A percentile compares a stretch with the other conserved stretches of the same genome.
Conservation (phyloP, 1,139 yeast genomes). For the Kluyveromyces sp. region DNA sequence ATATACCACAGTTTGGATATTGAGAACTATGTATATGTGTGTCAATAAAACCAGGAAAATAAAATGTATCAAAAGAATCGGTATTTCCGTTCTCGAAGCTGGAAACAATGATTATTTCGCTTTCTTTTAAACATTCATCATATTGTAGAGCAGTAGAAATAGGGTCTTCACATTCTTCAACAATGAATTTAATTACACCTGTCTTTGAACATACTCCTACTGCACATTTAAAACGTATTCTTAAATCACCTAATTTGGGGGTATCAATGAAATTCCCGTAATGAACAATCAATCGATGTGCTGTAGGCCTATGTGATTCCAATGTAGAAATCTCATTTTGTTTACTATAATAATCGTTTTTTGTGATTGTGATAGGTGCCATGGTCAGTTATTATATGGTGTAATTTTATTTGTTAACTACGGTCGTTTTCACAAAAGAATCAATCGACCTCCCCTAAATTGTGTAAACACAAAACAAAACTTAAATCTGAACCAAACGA, state of each 20-base stretch:
- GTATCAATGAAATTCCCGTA: conserved; percentile 55
- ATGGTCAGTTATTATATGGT: no score
- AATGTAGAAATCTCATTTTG: no score
- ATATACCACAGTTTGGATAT: conserved; percentile 88
- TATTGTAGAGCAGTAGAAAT: conserved; percentile 15
- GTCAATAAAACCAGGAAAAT: conserved; percentile 89
- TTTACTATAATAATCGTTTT: no score
- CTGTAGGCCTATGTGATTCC: no score
- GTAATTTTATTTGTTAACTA: no score
- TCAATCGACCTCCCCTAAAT: no score
- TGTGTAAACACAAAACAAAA: no score
- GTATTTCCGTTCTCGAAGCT: neutral
- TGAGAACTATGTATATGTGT: conserved; percentile 97
- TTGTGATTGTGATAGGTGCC: no score
- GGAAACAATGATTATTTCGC: conserved; percentile 19
- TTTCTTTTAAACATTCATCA: conserved; percentile 12
- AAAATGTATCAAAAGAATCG: conserved; percentile 36
- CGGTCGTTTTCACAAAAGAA: no score
- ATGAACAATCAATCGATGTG: conserved; percentile 24
- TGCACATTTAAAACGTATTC: conserved; percentile 41
- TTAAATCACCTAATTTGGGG: conserved; percentile 39
- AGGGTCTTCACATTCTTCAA: conserved; percentile 20
- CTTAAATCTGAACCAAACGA: no score
- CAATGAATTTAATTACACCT: conserved; percentile 20
- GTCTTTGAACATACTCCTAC: conserved; percentile 40